These are phyloP conservation scores for Juncus effusus DNA, from an alignment of 176 grass and related monocot genomes.

Conservation along the genomic window DNA sequence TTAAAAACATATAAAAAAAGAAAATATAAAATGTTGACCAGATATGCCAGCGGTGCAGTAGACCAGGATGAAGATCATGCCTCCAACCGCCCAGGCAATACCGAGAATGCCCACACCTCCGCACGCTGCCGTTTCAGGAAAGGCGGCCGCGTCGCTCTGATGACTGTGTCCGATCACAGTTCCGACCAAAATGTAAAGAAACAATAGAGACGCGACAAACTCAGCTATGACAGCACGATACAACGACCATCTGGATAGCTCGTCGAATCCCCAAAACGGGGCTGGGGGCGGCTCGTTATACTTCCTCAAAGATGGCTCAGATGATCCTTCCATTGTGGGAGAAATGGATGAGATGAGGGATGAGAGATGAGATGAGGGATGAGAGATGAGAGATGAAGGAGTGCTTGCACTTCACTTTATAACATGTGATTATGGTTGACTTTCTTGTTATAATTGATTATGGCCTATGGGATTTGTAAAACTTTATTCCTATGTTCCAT, in stretches of 20 bases:
- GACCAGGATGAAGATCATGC: conserved; percentile 40
- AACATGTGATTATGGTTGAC: too few species aligned
- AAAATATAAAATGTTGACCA: conserved; percentile 13
- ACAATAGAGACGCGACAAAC: conserved; percentile 45
- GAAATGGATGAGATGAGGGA: background rate
- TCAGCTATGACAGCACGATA: conserved; percentile 47
- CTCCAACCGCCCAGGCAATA: conserved; percentile 41
- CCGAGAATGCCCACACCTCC: conserved; percentile 42
- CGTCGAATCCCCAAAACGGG: conserved; percentile 20
- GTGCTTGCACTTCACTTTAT: too few species aligned
- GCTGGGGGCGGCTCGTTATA: conserved; percentile 6
- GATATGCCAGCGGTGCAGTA: conserved; percentile 46
- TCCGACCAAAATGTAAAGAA: conserved; percentile 42
- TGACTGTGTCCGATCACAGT: conserved; percentile 39
- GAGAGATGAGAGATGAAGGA: too few species aligned
- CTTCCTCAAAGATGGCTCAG: background rate
- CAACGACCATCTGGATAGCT: conserved; percentile 41
- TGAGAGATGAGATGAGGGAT: background rate
- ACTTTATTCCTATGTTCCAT: too few species aligned
- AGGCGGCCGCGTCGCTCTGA: conserved; percentile 17
- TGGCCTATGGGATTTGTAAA: too few species aligned
- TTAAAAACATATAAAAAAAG: background rate
- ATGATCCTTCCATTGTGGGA: conserved; percentile 9
- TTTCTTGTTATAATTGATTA: too few species aligned
- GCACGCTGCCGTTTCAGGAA: conserved; percentile 5